Percentiles rank a stretch among this genome's conserved stretches.
phyloP scores from a whole-genome alignment of 495 filamentous ascomycete species.

The Monascus purpureus region DNA sequence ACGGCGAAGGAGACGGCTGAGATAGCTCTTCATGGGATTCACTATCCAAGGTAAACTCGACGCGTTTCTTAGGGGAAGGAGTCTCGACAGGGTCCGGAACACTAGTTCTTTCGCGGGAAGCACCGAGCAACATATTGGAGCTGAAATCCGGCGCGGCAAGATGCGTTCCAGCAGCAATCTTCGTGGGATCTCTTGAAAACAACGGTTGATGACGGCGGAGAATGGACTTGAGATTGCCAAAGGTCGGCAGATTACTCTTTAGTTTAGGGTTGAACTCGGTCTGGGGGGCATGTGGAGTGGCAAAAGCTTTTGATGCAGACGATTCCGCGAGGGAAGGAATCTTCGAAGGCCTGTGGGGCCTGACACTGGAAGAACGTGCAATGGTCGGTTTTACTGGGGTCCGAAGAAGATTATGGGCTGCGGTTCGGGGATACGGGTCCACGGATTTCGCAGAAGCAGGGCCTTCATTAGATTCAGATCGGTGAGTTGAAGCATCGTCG shows the following conservation, averaged over 20 bases:
- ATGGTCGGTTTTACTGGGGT: slow-evolving; percentile 74
- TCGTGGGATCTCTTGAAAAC: slow-evolving; percentile 45
- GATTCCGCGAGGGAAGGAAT: slow-evolving; percentile 40
- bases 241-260: slow-evolving; percentile 26
- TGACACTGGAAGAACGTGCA: slow-evolving; percentile 46
- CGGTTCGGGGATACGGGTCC: slow-evolving; percentile 23
- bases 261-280: slow-evolving; percentile 34
- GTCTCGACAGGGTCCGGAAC: slow-evolving; percentile 16
- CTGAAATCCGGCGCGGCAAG: slow-evolving; percentile 33
- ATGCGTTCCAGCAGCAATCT: slow-evolving; percentile 49
- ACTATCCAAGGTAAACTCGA: slow-evolving; percentile 44
- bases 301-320: slow-evolving; percentile 26
- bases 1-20: slow-evolving; percentile 28
- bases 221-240: slow-evolving; percentile 43
- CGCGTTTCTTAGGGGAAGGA: slow-evolving; percentile 42
- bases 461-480: slow-evolving; percentile 10
- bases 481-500: slow-evolving; percentile 46
- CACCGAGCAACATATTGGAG: slow-evolving; percentile 29
- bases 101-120: slow-evolving; percentile 7
- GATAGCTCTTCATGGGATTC: slow-evolving; percentile 27
- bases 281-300: slow-evolving; percentile 30
- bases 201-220: slow-evolving; percentile 45
- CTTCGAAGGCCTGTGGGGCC: slow-evolving; percentile 37
- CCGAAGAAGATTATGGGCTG: slow-evolving; percentile 39
- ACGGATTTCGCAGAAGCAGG: slow-evolving; percentile 10